phyloP scores from a whole-genome alignment of 2,329 filamentous ascomycete species.

The Atkinsonella hypoxylon region DNA sequence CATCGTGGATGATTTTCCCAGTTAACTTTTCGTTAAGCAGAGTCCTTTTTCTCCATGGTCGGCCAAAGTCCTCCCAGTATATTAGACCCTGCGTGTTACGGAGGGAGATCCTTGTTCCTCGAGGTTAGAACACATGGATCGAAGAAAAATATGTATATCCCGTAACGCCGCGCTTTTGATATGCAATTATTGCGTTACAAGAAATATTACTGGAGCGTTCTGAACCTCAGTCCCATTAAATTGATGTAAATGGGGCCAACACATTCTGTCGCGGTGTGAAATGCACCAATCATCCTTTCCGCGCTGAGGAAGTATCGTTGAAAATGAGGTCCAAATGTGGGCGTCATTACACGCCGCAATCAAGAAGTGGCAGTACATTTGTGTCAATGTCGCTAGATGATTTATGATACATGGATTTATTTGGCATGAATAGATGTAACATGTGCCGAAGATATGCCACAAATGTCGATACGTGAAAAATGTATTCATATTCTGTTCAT shows the following conservation, averaged over 20 bases:
- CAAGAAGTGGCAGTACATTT: too few relatives aligned
- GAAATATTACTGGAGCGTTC: not conserved
- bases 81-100: not conserved
- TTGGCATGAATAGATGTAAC: not conserved
- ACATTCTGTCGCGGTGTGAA: too few relatives aligned
- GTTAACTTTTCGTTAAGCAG: not conserved
- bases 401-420: too few relatives aligned
- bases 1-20: not conserved
- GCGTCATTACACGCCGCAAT: too few relatives aligned
- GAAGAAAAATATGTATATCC: not conserved
- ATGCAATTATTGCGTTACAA: not conserved
- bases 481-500: slow-evolving; percentile 37
- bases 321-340: too few relatives aligned
- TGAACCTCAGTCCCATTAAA: not conserved
- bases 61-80: too few relatives aligned
- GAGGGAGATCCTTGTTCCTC: not conserved
- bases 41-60: not conserved
- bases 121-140: not conserved
- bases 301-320: too few relatives aligned
- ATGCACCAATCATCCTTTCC: too few relatives aligned
- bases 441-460: not conserved
- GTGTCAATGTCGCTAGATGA: too few relatives aligned
- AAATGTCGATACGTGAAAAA: not conserved
- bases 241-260: too few relatives aligned
- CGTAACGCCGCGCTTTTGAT: slow-evolving; percentile 1